Percentiles rank a stretch among this genome's conserved stretches.
Evolutionary conservation across 2,329 filamentous ascomycete species (phyloP).

Genomic region (Talaromyces sp.): DNA sequence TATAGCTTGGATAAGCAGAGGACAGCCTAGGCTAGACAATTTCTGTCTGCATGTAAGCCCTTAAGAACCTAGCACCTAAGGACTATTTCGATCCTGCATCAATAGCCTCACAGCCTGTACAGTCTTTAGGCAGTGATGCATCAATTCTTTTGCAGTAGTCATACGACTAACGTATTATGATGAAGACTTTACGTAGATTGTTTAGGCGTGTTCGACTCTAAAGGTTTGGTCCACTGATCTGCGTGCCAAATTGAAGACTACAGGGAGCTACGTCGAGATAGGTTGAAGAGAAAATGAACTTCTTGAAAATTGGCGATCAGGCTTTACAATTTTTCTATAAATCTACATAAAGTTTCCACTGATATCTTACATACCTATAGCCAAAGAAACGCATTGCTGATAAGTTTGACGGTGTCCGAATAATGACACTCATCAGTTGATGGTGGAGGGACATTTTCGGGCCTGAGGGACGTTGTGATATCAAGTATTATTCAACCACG

Average conservation of each 20-base stretch:
- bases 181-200: not conserved
- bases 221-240: not conserved
- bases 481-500: not conserved
- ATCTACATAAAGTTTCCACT: not conserved
- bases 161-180: not conserved
- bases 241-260: not conserved
- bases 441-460: not conserved
- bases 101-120: not conserved
- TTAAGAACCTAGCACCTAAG: not conserved
- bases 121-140: not conserved
- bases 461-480: not conserved
- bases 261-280: not conserved
- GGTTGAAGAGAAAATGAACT: not conserved
- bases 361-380: not conserved
- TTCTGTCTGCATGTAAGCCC: not conserved
- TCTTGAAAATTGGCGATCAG: not conserved
- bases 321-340: not conserved
- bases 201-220: not conserved
- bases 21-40: not conserved
- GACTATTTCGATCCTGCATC: not conserved
- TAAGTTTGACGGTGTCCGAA: not conserved
- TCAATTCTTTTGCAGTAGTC: not conserved
- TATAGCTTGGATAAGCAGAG: not conserved
- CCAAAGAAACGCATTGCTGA: not conserved
- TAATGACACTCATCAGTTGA: too few relatives aligned